Base-by-base conservation (phyloP, 495 filamentous ascomycete species). In the Lichina pygmaea region DNA sequence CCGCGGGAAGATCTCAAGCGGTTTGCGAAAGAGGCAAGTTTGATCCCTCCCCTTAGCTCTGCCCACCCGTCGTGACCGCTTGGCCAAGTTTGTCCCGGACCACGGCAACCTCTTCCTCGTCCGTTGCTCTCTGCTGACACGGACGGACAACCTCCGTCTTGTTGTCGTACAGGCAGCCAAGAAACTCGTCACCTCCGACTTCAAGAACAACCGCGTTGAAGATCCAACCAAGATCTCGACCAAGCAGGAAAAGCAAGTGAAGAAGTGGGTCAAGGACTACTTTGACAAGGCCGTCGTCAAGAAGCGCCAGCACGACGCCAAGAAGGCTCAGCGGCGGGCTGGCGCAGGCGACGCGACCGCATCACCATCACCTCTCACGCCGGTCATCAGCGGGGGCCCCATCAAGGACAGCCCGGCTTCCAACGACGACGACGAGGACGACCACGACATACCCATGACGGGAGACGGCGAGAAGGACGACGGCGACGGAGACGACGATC, bases 1-100 rank as follows among this genome's bases (percentile, higher is more conserved):
- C 78, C 81, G 3, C 83, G 76, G 49, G 83, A 93, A 7, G 78
- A 93, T 51, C 55, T 94, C 6, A 94, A 94, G 59, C 73, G 78
- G 43, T 78, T 85, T 50, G 78, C 75, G 6, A 89, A 86, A 58
- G 82, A 93, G 57, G 72, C 85, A 58, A 47, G 64, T 44, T 10
- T 24, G 24, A 8, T 6, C 44, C 33, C 36, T 4, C 6, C 33
- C 12, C 15, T n/a, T 16, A 4, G 38, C 16, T 34, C 6, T 17
- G 30, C 6, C 33, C 30, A 16, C 37, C 8, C 15, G 8, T n/a
- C n/a, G 34, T 33, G 5, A 4, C n/a, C 16, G 17, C 34, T 17
- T 9, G 16, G 44, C 31, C 43, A 51, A 24, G 4, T 24, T 24
- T 24, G 33, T 52, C 43, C 40, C 7, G 43, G 34, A 48, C 13